Evolutionary conservation across 768 basidiomycete species (phyloP).

Genomic region (Russula ochroleuca): DNA sequence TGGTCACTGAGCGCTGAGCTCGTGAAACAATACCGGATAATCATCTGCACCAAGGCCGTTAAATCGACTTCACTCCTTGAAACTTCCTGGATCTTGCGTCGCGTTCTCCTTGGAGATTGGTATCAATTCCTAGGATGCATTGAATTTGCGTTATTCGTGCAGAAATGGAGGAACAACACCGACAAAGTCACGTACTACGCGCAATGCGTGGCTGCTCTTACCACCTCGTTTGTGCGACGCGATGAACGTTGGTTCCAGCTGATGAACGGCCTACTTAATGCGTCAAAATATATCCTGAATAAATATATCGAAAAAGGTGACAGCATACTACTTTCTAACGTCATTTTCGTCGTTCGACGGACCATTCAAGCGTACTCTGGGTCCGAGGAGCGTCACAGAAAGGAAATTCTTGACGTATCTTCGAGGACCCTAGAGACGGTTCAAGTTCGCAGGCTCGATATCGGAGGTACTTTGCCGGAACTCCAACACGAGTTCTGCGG

Average conservation of each 20-base stretch:
- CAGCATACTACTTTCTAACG: neutral
- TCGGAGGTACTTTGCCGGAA: neutral
- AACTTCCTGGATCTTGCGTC: neutral
- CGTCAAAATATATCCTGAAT: too few species aligned
- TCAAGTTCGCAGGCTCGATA: neutral
- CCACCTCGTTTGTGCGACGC: neutral
- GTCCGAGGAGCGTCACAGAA: neutral
- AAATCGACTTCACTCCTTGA: neutral
- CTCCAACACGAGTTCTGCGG: slow-evolving; percentile 4
- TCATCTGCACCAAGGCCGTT: neutral
- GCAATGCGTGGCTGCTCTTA: neutral
- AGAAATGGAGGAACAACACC: neutral
- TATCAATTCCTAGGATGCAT: neutral
- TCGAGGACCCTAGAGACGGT: neutral
- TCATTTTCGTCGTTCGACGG: neutral
- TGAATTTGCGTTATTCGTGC: slow-evolving; percentile 1
- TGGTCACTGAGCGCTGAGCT: neutral
- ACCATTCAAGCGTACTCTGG: neutral
- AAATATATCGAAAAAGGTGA: too few species aligned
- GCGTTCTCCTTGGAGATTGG: slow-evolving; percentile 11
- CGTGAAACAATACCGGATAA: slow-evolving; percentile 12
- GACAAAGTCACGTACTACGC: neutral
- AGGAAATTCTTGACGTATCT: neutral
- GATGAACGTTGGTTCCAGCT: slow-evolving; percentile 7
- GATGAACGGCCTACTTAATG: neutral